Conservation (phyloP, 176 grass and related monocot genomes). For the Carex myosuroides region DNA sequence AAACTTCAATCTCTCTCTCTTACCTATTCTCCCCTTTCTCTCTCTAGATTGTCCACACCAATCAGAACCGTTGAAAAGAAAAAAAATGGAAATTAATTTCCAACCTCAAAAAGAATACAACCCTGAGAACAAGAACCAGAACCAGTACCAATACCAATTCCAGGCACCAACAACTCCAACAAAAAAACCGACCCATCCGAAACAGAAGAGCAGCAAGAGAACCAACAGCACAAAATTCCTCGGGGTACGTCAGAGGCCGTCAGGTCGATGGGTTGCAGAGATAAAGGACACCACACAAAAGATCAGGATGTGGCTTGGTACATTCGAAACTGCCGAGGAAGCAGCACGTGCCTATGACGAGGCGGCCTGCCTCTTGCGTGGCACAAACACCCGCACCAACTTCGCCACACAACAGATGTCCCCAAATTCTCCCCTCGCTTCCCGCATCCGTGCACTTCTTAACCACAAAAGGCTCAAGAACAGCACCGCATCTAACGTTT, state of each 20-base stretch:
- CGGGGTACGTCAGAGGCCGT: conserved; percentile 76
- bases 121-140: conserved; percentile 9
- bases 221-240: conserved; percentile 63
- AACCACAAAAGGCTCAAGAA: conserved; percentile 80
- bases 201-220: conserved; percentile 50
- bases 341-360: conserved; percentile 59
- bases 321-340: conserved; percentile 70
- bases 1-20: background rate
- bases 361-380: conserved; percentile 82
- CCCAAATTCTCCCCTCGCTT: conserved; percentile 50
- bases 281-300: conserved; percentile 97
- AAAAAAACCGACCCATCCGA: conserved; percentile 49
- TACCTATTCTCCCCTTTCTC: background rate
- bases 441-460: conserved; percentile 64
- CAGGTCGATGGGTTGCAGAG: conserved; percentile 84
- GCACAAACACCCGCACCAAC: conserved; percentile 81
- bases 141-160: conserved; percentile 51
- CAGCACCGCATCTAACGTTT: conserved; percentile 12
- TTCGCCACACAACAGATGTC: conserved; percentile 39
- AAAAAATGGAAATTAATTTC: conserved; percentile 71
- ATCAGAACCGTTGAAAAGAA: conserved; percentile 7
- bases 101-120: conserved; percentile 26
- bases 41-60: conserved; percentile 15
- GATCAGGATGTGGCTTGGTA: conserved; percentile 95
- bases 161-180: conserved; percentile 33